phyloP scores from a whole-genome alignment of 2,329 filamentous ascomycete species.

The Hypoxylon sp. region DNA sequence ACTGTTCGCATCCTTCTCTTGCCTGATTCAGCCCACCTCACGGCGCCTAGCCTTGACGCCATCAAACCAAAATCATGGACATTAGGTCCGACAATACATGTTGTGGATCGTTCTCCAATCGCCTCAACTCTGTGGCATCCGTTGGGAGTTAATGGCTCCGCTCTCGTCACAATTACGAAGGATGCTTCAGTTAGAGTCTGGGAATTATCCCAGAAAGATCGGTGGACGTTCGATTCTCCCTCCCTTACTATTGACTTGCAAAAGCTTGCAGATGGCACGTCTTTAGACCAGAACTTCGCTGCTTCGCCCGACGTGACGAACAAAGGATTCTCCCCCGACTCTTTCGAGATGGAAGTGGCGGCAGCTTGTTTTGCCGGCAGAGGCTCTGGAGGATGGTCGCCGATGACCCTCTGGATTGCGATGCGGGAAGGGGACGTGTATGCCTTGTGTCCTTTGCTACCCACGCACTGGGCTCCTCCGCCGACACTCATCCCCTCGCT shows the following conservation, averaged over 20 bases:
- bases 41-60: conserved; percentile 74
- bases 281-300: conserved; percentile 84
- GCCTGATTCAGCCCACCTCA: conserved; percentile 83
- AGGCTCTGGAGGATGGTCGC: conserved; percentile 86
- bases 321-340: conserved; percentile 89
- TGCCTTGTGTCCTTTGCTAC: conserved; percentile 90
- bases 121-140: conserved; percentile 93
- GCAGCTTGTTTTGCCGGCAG: conserved; percentile 82
- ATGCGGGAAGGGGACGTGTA: conserved; percentile 96
- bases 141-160: conserved; percentile 83
- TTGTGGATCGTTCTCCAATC: conserved; percentile 85
- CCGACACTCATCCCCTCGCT: conserved; percentile 84
- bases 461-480: conserved; percentile 85
- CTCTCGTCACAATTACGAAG: conserved; percentile 88
- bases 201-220: conserved; percentile 87
- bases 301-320: conserved; percentile 81
- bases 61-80: conserved; percentile 90
- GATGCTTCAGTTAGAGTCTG: conserved; percentile 91
- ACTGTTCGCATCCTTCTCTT: conserved; percentile 91
- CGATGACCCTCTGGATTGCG: conserved; percentile 97
- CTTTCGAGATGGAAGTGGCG: conserved; percentile 93
- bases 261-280: conserved; percentile 88
- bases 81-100: conserved; percentile 92
- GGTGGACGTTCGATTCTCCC: conserved; percentile 89
- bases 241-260: conserved; percentile 88